Evolutionary conservation across 768 basidiomycete species (phyloP).

Genomic region (Pulveroboletus sp.): DNA sequence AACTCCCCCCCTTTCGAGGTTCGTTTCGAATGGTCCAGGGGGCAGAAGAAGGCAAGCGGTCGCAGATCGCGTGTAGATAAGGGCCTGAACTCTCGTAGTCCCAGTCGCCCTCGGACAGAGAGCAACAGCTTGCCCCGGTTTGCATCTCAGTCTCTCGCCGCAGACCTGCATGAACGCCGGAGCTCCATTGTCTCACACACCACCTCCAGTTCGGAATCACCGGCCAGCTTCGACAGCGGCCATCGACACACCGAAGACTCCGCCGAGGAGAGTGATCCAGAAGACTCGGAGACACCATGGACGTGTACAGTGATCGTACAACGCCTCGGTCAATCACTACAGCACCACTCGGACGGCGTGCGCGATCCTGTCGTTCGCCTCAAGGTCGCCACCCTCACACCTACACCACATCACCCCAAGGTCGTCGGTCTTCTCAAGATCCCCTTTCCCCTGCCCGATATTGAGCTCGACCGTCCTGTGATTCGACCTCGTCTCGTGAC

Average conservation of each 20-base stretch:
- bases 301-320: constrained; percentile 76
- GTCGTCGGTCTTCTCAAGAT: constrained; percentile 89
- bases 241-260: constrained; percentile 38
- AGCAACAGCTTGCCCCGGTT: constrained; percentile 4
- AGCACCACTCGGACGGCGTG: constrained; percentile 1
- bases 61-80: constrained; percentile 21
- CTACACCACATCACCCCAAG: constrained; percentile 94
- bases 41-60: constrained; percentile 18
- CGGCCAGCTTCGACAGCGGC: constrained; percentile 21
- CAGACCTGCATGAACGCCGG: constrained; percentile 24
- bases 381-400: constrained; percentile 80
- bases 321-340: constrained; percentile 28
- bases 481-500: constrained; percentile 46
- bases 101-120: constrained; percentile 10
- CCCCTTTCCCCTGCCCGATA: constrained; percentile 81
- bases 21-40: constrained; percentile 73
- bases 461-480: constrained; percentile 61
- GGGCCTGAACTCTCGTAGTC: constrained; percentile 10
- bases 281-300: constrained; percentile 97
- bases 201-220: constrained; percentile 34
- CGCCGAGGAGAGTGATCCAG: constrained; percentile 85
- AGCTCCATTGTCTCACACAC: constrained; percentile 39
- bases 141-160: constrained; percentile 8
- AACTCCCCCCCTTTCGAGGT: constrained; percentile 52
- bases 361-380: constrained; percentile 32